These are phyloP conservation scores for Diaporthe sp. DNA, from an alignment of 2,329 filamentous ascomycete genomes.

Conservation along the genomic window DNA sequence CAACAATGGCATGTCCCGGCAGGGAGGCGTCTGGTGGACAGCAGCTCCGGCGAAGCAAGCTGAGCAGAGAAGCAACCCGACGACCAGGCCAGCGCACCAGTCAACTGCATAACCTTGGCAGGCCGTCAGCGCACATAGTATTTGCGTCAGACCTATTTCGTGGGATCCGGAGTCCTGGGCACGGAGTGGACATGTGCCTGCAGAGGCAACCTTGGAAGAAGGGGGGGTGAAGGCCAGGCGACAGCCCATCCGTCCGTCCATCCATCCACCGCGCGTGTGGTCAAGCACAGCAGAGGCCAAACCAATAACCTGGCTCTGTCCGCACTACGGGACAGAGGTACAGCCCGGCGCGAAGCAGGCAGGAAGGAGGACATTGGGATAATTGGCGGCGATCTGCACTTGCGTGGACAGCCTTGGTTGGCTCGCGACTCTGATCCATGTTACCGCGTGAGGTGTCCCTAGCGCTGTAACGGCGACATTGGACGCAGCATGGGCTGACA, in stretches of 20 bases:
- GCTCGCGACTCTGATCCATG: conserved; percentile 34
- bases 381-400: conserved; percentile 35
- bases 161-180: conserved; percentile 28
- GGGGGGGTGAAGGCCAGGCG: neutral
- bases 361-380: conserved; percentile 12
- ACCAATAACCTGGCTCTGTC: conserved; percentile 22
- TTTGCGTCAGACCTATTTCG: conserved; percentile 21
- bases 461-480: conserved; percentile 39
- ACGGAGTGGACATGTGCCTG: conserved; percentile 19
- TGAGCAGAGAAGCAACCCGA: neutral
- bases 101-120: conserved; percentile 26
- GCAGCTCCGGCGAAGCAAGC: neutral
- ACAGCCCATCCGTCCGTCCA: conserved; percentile 1
- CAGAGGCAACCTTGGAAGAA: conserved; percentile 13
- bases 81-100: conserved; percentile 16
- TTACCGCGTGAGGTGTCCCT: conserved; percentile 29
- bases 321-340: conserved; percentile 5
- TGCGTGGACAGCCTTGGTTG: conserved; percentile 41
- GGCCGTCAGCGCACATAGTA: conserved; percentile 20
- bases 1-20: neutral
- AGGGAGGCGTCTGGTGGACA: conserved; percentile 7
- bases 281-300: conserved; percentile 26
- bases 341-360: conserved; percentile 21
- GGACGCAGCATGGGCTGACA: conserved; percentile 29
- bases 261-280: neutral